Base-by-base conservation (phyloP, 2,329 filamentous ascomycete species). In the Stylonectria norvegica region DNA sequence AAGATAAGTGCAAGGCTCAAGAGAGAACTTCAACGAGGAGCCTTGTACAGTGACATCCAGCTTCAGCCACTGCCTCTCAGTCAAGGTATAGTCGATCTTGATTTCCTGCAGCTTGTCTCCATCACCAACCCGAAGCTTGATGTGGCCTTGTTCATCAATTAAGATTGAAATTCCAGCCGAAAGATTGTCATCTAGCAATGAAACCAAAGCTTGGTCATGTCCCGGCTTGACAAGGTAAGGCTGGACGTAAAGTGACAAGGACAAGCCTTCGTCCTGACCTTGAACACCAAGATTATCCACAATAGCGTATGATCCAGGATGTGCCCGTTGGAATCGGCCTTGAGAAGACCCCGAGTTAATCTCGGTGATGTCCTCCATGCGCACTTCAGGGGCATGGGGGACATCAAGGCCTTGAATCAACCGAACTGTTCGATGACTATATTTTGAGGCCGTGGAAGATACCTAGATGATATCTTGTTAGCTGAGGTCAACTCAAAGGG, bases 321-420 rank as follows among this genome's bases (percentile, higher is more conserved):
- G 7, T 25, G 7, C n/a, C n/a, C n/a, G n/a, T n/a, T n/a, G n/a
- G n/a, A n/a, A n/a, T n/a, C n/a, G n/a, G n/a, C n/a, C n/a, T n/a
- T n/a, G n/a, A n/a, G n/a, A n/a, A n/a, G n/a, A n/a, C n/a, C n/a
- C n/a, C n/a, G n/a, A n/a, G n/a, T n/a, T n/a, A n/a, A n/a, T n/a
- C n/a, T n/a, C n/a, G n/a, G n/a, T n/a, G n/a, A n/a, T n/a, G n/a
- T n/a, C n/a, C n/a, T n/a, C n/a, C n/a, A n/a, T n/a, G n/a, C n/a
- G n/a, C n/a, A n/a, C n/a, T n/a, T n/a, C n/a, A n/a, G 40, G 20
- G 16, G 22, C 20, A 31, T 46, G 31, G 32, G 33, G 22, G 10
- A 46, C 7, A 23, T 37, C 43, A 6, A 37, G 34, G n/a, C 38
- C 33, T 27, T 41, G 38, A 6, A 41, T 14, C 5, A 41, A 29